These are phyloP conservation scores for Aspergillus aculeatinus DNA, from an alignment of 2,329 filamentous ascomycete genomes.

Conservation along the genomic window DNA sequence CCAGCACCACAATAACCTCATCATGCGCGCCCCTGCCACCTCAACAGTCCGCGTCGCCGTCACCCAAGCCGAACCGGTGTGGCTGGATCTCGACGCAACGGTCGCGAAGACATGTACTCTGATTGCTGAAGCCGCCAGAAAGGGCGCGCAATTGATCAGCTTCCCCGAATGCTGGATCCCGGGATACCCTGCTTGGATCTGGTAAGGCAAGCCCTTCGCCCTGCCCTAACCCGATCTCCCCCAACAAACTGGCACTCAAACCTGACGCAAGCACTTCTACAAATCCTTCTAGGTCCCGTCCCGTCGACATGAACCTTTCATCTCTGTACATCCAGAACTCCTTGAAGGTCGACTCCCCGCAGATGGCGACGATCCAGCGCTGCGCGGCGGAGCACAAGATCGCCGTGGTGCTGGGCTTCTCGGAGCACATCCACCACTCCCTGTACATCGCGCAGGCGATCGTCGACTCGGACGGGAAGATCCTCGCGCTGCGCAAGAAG, in stretches of 20 bases:
- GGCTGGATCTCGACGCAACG: constrained; percentile 57
- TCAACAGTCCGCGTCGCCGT: constrained; percentile 14
- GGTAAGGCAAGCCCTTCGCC: constrained; percentile 23
- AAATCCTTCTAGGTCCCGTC: constrained; percentile 27
- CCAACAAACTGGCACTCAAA: not conserved
- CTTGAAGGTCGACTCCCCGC: constrained; percentile 28
- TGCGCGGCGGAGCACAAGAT: constrained; percentile 40
- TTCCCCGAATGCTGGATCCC: constrained; percentile 59
- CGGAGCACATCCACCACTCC: constrained; percentile 39
- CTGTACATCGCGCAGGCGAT: constrained; percentile 51
- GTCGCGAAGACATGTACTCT: constrained; percentile 59
- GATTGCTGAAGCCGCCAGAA: constrained; percentile 55
- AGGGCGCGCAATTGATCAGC: constrained; percentile 55
- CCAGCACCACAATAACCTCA: too few species aligned
- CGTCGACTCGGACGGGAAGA: constrained; percentile 43
- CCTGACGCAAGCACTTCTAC: too few species aligned
- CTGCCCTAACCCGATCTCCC: not conserved
- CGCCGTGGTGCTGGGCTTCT: constrained; percentile 48
- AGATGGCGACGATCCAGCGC: constrained; percentile 40
- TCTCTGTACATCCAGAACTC: constrained; percentile 37
- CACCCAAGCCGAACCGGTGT: constrained; percentile 57
- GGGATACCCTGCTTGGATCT: constrained; percentile 55
- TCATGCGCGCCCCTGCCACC: too few species aligned
- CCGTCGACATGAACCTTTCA: constrained; percentile 31
- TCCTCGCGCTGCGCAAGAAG: constrained; percentile 48